Conservation (phyloP, 2,329 filamentous ascomycete species). For the Sarocladium oryzae region DNA sequence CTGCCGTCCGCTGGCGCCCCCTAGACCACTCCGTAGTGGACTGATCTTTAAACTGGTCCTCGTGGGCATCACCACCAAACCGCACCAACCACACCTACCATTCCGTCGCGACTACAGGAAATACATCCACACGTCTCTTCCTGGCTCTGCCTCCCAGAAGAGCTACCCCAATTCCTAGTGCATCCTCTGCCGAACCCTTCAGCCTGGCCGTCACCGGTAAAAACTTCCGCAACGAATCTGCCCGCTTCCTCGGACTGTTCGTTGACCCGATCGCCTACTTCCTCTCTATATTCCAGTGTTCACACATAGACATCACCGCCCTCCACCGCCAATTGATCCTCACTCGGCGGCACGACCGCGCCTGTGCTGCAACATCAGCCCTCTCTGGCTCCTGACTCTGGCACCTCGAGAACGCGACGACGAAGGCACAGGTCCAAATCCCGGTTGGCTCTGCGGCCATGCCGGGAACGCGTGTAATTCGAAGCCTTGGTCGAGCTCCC, state of each 20-base stretch:
- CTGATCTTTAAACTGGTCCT: not conserved
- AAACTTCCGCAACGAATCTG: not conserved
- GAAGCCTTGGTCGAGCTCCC: conserved; percentile 58
- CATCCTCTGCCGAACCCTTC: not conserved
- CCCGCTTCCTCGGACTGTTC: not conserved
- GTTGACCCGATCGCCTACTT: not conserved
- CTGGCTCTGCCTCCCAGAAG: not conserved
- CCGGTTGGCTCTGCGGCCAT: conserved; percentile 7
- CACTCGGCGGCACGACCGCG: not conserved
- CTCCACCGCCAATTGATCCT: not conserved
- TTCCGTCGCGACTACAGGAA: not conserved
- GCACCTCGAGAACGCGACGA: not conserved
- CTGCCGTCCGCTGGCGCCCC: too few species aligned
- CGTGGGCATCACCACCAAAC: not conserved
- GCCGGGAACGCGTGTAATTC: conserved; percentile 3
- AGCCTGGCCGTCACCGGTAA: not conserved
- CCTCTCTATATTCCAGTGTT: not conserved
- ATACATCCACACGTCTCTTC: not conserved
- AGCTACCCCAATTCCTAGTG: not conserved
- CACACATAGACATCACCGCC: not conserved
- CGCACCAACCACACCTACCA: not conserved
- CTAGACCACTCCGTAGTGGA: too few species aligned
- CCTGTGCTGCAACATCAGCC: not conserved
- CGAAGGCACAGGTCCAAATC: not conserved
- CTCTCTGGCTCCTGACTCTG: not conserved